A percentile compares a stretch with the other conserved stretches of the same genome.
Evolutionary conservation across 1,284 basidiomycete genomes (phyloP).

Genomic region (Ustilago esculenta): DNA sequence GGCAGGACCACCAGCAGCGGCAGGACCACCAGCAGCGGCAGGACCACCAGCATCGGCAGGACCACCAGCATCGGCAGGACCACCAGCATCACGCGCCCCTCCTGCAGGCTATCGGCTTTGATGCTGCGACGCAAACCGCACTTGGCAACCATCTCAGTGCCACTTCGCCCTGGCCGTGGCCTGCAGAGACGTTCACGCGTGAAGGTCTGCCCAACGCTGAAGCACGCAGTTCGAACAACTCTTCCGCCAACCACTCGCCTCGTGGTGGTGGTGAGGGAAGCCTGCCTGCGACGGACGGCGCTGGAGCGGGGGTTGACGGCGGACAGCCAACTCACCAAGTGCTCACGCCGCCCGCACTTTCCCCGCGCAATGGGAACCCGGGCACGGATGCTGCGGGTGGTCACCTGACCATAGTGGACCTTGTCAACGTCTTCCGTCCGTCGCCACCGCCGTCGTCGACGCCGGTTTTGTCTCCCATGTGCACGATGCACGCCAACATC

Average conservation of each 20-base stretch:
- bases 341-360: slow-evolving; percentile 11
- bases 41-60: slow-evolving; percentile 9
- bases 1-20: slow-evolving; percentile 10
- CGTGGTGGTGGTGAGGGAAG: not conserved
- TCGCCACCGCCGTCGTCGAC: slow-evolving; percentile 28
- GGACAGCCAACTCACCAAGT: slow-evolving; percentile 17
- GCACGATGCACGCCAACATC: slow-evolving; percentile 57
- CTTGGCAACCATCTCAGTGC: slow-evolving; percentile 30
- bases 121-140: slow-evolving; percentile 26
- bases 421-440: slow-evolving; percentile 47
- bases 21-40: slow-evolving; percentile 13
- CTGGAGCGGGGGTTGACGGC: not conserved
- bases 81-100: slow-evolving; percentile 17
- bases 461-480: slow-evolving; percentile 45
- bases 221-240: slow-evolving; percentile 20
- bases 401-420: slow-evolving; percentile 20
- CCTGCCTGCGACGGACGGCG: not conserved
- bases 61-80: no score
- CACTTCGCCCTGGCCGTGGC: slow-evolving; percentile 40
- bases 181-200: slow-evolving; percentile 37
- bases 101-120: slow-evolving; percentile 40
- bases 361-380: no score
- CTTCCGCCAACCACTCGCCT: slow-evolving; percentile 21
- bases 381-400: not conserved
- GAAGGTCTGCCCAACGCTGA: slow-evolving; percentile 37